Percentiles rank a stretch among this genome's conserved stretches.
phyloP scores from a whole-genome alignment of 2,329 filamentous ascomycete genomes.

The Sporothrix protearum region DNA sequence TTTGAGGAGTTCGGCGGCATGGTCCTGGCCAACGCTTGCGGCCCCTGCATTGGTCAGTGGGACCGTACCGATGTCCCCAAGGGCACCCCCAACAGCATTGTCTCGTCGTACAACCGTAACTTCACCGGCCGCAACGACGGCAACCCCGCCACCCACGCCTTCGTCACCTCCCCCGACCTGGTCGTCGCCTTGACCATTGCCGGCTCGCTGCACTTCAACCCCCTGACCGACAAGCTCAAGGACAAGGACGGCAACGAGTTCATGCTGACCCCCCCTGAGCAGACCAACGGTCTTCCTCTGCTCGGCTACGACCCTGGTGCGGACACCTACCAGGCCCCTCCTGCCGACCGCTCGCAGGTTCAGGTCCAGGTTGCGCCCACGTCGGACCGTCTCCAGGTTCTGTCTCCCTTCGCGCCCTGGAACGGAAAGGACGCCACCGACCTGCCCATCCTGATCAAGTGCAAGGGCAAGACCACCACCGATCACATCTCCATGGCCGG shows the following conservation, averaged over 20 bases:
- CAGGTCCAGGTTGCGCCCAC: constrained; percentile 78
- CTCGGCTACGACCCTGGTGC: constrained; percentile 82
- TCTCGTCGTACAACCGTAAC: constrained; percentile 99
- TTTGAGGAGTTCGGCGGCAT: constrained; percentile 95
- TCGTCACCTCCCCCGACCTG: constrained; percentile 47
- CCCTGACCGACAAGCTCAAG: constrained; percentile 84
- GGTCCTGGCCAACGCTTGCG: constrained; percentile 93
- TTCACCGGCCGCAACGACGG: constrained; percentile 90
- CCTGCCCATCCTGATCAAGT: constrained; percentile 93
- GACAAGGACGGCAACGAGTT: constrained; percentile 97
- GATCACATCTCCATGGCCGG: constrained; percentile 98
- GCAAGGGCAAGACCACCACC: constrained; percentile 91
- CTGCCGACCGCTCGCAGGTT: constrained; percentile 69
- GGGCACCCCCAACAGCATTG: constrained; percentile 91
- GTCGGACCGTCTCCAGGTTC: constrained; percentile 91
- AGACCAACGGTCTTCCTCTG: constrained; percentile 74
- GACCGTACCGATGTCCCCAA: constrained; percentile 91
- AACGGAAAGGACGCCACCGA: constrained; percentile 83
- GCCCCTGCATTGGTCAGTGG: constrained; percentile 92
- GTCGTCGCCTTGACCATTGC: constrained; percentile 43
- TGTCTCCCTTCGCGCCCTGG: constrained; percentile 83
- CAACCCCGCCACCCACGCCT: constrained; percentile 46
- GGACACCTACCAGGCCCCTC: constrained; percentile 95
- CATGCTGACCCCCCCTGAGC: constrained; percentile 68
- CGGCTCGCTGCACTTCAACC: constrained; percentile 73